A percentile compares a stretch with the other conserved stretches of the same genome.
These are phyloP conservation scores for Herpotrichia juniperi DNA, from an alignment of 2,329 filamentous ascomycete genomes.

Conservation along the genomic window DNA sequence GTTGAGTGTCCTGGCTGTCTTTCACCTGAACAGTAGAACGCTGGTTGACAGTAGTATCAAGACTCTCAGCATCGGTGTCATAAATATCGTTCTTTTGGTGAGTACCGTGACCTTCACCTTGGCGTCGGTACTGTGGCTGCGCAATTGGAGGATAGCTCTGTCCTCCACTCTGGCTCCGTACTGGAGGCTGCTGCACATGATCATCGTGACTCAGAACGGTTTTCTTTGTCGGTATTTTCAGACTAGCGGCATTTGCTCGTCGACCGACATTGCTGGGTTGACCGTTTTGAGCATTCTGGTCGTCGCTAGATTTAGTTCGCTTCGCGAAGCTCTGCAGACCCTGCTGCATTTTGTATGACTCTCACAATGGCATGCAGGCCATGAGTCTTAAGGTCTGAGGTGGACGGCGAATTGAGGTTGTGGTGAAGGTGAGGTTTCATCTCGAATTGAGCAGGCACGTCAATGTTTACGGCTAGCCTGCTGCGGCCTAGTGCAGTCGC, in stretches of 20 bases:
- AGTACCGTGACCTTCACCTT: conserved; percentile 7
- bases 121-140: conserved; percentile 12
- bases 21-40: conserved; percentile 26
- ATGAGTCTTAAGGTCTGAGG: not conserved
- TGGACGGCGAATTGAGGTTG: not conserved
- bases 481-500: conserved; percentile 14
- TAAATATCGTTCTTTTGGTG: conserved; percentile 27
- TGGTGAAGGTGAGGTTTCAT: conserved; percentile 17
- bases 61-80: conserved; percentile 46
- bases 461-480: conserved; percentile 24
- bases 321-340: conserved; percentile 28
- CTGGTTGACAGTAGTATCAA: conserved; percentile 39
- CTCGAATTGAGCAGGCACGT: conserved; percentile 35
- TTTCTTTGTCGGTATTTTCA: conserved; percentile 22
- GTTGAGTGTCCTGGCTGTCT: conserved; percentile 19
- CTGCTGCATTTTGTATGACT: too few relatives aligned
- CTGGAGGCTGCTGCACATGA: conserved; percentile 7
- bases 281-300: conserved; percentile 23
- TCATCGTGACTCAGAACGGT: conserved; percentile 16
- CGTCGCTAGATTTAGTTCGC: conserved; percentile 21
- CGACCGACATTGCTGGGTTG: conserved; percentile 18
- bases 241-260: conserved; percentile 27
- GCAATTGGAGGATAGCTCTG: not conserved
- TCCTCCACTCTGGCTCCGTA: conserved; percentile 3
- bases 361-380: not conserved